Conservation (phyloP, 2,329 filamentous ascomycete species). For the Fusarium foetens region DNA sequence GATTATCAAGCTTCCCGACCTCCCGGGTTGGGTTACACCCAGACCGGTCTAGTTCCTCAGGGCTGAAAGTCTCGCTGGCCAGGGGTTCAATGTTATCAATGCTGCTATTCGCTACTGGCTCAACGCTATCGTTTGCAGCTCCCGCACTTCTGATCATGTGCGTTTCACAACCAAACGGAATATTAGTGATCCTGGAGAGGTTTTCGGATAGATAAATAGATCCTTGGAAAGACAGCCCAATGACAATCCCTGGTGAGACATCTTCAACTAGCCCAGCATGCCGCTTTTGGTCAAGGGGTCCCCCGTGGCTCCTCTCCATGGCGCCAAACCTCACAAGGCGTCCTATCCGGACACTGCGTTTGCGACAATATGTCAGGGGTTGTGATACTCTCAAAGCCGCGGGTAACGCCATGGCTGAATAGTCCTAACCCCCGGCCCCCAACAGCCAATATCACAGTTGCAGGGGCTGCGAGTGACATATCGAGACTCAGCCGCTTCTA, state of each 20-base stretch:
- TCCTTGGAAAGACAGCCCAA: background rate
- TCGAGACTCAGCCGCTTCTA: slow-evolving; percentile 11
- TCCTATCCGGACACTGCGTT: background rate
- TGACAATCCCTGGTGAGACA: slow-evolving; percentile 4
- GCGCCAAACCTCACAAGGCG: slow-evolving; percentile 22
- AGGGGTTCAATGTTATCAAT: slow-evolving; percentile 6
- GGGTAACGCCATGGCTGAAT: slow-evolving; percentile 28
- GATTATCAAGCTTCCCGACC: slow-evolving; percentile 11
- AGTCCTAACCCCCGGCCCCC: background rate
- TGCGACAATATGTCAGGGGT: slow-evolving; percentile 14
- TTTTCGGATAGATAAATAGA: background rate
- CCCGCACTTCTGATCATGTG: slow-evolving; percentile 3
- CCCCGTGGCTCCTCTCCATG: slow-evolving; percentile 4
- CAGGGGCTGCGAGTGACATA: slow-evolving; percentile 10
- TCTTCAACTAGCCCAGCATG: slow-evolving; percentile 18
- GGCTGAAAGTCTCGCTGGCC: slow-evolving; percentile 33
- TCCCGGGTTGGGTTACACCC: slow-evolving; percentile 25
- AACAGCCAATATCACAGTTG: slow-evolving; percentile 15
- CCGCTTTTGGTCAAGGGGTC: slow-evolving; percentile 17
- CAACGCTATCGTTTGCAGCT: slow-evolving; percentile 13
- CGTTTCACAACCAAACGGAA: slow-evolving; percentile 12
- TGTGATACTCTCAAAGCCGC: slow-evolving; percentile 6
- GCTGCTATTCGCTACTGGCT: background rate
- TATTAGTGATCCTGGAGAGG: background rate
- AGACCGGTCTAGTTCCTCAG: slow-evolving; percentile 24